Percentiles rank a stretch among this genome's conserved stretches.
Conservation (phyloP, 768 basidiomycete species). For the Fibroporia radiculosa region DNA sequence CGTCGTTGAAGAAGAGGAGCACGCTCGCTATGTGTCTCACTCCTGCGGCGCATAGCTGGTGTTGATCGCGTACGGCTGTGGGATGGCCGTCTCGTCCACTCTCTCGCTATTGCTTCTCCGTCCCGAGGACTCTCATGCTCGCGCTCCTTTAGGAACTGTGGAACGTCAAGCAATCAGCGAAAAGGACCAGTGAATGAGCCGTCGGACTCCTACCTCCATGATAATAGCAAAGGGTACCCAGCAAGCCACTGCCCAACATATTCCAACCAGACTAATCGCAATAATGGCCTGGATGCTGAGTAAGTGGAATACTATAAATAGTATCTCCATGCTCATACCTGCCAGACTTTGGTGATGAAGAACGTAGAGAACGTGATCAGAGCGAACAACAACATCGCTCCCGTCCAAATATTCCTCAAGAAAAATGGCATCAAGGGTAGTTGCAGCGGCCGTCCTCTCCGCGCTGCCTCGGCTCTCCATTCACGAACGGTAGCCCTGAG, state of each 20-base stretch:
- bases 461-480: conserved; percentile 82
- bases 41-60: conserved; percentile 26
- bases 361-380: conserved; percentile 77
- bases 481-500: conserved; percentile 63
- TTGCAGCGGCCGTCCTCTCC: conserved; percentile 62
- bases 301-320: not conserved
- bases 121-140: conserved; percentile 15
- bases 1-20: conserved; percentile 55
- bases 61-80: conserved; percentile 50
- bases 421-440: conserved; percentile 88
- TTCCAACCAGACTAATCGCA: conserved; percentile 78
- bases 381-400: conserved; percentile 74
- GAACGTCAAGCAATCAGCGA: not conserved
- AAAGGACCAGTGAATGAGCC: not conserved
- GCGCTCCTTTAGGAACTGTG: conserved; percentile 24
- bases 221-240: conserved; percentile 98
- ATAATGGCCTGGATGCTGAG: conserved; percentile 54
- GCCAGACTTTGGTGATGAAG: conserved; percentile 73
- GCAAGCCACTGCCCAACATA: conserved; percentile 97
- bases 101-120: conserved; percentile 10
- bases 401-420: conserved; percentile 90
- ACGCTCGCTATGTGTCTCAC: conserved; percentile 14
- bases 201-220: conserved; percentile 81
- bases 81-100: conserved; percentile 30
- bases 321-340: conserved; percentile 32